Base-by-base conservation (phyloP, 1,284 basidiomycete genomes). In the Apiotrichum gracile region DNA sequence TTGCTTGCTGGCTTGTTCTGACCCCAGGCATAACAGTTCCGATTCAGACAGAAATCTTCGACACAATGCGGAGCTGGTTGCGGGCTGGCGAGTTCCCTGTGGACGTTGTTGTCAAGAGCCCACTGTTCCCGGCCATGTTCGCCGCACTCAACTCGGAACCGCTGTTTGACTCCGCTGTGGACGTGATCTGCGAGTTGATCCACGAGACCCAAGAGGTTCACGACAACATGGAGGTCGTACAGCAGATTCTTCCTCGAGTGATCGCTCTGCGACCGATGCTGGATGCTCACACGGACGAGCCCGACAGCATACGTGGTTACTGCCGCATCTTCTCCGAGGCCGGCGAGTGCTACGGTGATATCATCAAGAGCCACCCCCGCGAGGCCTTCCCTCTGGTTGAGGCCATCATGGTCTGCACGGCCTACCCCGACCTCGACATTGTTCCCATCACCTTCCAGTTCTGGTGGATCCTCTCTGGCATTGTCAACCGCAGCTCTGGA, bases 161-260 rank as follows among this genome's bases (percentile, higher is more conserved):
- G 44, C 81, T 98, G 12, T 98, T 98, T 68, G 96, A 99, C 67
- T 75, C 86, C 2, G 92, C 91, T 0, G 90, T 94, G 38, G 89
- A 97, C 62, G 85, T 90, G 40, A 80, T 97, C 50, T 94, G 91
- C 74, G 92, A 97, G 69, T 77, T 97, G 61, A 93, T 98, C 55
- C 92, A 97, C 74, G 96, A 99, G 73, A 98, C 96, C 0, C 94
- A 97, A 75, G 96, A 99, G 74, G 81, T 97, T 25, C 86, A 96
- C 59, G 94, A 98, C 46, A 94, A 93, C 69, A 88, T 93, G 83
- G 76, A 82, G 16, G 83, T 88, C 59, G 92, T 98, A 62, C 82
- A 96, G 69, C 78, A 85, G 54, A 85, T 99, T 51, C 84, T 98
- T 0, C 89, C 91, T 0, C 81, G 82, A 21, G 79, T 97, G 39